phyloP scores from a whole-genome alignment of 2,329 filamentous ascomycete genomes.

The Cordyceps militaris region DNA sequence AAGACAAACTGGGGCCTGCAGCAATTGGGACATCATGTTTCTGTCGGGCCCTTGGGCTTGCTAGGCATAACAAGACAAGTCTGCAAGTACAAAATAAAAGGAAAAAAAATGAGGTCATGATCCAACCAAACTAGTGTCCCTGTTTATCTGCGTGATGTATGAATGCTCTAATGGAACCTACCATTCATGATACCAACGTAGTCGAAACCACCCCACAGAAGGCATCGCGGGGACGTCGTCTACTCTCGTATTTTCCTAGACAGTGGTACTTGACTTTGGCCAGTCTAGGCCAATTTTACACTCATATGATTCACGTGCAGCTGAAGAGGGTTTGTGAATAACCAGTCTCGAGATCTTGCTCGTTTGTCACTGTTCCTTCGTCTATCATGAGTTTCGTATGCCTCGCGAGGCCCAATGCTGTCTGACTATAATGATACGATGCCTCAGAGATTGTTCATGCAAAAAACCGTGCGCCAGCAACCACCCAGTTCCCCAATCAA shows the following conservation, averaged over 20 bases:
- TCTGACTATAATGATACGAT: background rate
- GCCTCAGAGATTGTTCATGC: background rate
- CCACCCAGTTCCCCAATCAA: background rate
- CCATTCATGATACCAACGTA: too few relatives aligned
- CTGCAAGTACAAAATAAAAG: constrained; percentile 26
- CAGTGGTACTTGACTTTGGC: too few relatives aligned
- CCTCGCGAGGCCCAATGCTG: background rate
- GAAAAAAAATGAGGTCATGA: constrained; percentile 34
- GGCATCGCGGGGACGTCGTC: too few relatives aligned
- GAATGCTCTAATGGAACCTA: background rate
- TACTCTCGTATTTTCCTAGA: too few relatives aligned
- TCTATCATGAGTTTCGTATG: background rate
- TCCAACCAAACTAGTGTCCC: constrained; percentile 17
- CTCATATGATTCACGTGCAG: background rate
- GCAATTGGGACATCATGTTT: constrained; percentile 1
- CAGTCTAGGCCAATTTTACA: too few relatives aligned
- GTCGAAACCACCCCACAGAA: too few relatives aligned
- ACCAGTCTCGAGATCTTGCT: background rate
- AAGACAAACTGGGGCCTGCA: constrained; percentile 1
- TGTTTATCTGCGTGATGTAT: background rate
- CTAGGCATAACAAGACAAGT: constrained; percentile 13
- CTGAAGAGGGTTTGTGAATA: background rate
- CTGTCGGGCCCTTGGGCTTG: constrained; percentile 4
- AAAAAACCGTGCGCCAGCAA: background rate
- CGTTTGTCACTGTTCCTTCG: background rate